Conservation (phyloP, 306 rosid species). For the Ochetophila trinervis region DNA sequence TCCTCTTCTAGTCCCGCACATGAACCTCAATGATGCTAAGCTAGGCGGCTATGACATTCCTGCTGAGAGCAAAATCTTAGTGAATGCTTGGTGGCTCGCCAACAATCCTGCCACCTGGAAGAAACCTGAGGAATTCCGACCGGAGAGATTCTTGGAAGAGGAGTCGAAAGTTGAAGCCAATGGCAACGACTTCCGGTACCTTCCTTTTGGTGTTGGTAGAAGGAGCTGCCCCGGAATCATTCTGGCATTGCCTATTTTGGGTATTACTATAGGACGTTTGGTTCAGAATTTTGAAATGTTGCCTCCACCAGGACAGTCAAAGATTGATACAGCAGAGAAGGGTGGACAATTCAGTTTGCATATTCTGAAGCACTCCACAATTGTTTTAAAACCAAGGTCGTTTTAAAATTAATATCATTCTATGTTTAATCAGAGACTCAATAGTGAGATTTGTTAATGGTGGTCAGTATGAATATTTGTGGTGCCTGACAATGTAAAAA, state of each 20-base stretch:
- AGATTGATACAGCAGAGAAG: slow-evolving; percentile 74
- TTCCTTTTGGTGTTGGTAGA: slow-evolving; percentile 83
- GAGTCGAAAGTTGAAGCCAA: slow-evolving; percentile 81
- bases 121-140: slow-evolving; percentile 75
- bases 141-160: slow-evolving; percentile 83
- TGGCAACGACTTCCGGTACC: slow-evolving; percentile 86
- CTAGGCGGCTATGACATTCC: slow-evolving; percentile 71
- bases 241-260: slow-evolving; percentile 81
- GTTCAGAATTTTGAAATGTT: slow-evolving; percentile 78
- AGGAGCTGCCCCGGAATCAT: slow-evolving; percentile 92
- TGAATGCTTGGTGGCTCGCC: slow-evolving; percentile 89
- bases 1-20: slow-evolving; percentile 87
- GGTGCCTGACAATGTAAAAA: too few species aligned
- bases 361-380: slow-evolving; percentile 77
- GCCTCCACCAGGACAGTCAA: slow-evolving; percentile 75
- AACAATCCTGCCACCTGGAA: slow-evolving; percentile 87
- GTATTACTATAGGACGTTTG: slow-evolving; percentile 73
- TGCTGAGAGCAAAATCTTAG: slow-evolving; percentile 78
- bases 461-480: background rate
- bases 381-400: slow-evolving; percentile 66
- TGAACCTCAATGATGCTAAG: slow-evolving; percentile 85
- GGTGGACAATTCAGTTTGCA: slow-evolving; percentile 94
- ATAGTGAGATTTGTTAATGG: background rate
- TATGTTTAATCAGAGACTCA: too few species aligned
- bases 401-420: background rate